Evolutionary conservation across 306 rosid species (phyloP).

Genomic region (Cercis canadensis): DNA sequence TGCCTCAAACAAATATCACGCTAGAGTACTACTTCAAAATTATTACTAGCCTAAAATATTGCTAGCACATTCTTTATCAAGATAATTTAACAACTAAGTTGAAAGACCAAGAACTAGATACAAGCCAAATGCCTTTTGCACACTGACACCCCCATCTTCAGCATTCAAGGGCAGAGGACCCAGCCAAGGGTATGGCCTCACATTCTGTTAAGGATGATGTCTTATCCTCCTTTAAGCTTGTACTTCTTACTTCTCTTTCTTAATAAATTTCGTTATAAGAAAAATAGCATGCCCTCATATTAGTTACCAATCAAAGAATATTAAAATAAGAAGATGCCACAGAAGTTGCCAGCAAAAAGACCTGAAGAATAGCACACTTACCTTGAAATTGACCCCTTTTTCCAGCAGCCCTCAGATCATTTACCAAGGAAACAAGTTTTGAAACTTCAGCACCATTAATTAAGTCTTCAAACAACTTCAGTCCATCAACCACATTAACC

Average conservation of each 20-base stretch:
- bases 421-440: slow-evolving; percentile 66
- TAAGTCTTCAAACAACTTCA: slow-evolving; percentile 71
- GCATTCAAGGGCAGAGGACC: neutral
- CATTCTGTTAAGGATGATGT: too few relatives aligned
- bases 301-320: slow-evolving; percentile 7
- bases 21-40: slow-evolving; percentile 4
- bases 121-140: slow-evolving; percentile 16
- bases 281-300: neutral
- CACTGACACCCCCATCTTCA: neutral
- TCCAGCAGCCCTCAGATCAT: slow-evolving; percentile 76
- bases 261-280: too few relatives aligned
- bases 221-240: too few relatives aligned
- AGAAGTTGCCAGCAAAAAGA: neutral
- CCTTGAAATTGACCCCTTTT: slow-evolving; percentile 81
- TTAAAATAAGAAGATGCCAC: slow-evolving; percentile 16
- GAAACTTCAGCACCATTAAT: slow-evolving; percentile 62
- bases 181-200: neutral
- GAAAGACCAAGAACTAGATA: slow-evolving; percentile 5
- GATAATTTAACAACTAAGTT: slow-evolving; percentile 16
- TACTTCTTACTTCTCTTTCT: too few relatives aligned
- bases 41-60: slow-evolving; percentile 7
- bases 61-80: neutral
- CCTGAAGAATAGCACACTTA: slow-evolving; percentile 38
- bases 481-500: slow-evolving; percentile 87
- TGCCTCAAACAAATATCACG: neutral